Base-by-base conservation (phyloP, 2,329 filamentous ascomycete species). In the Furcasterigmium furcatum region DNA sequence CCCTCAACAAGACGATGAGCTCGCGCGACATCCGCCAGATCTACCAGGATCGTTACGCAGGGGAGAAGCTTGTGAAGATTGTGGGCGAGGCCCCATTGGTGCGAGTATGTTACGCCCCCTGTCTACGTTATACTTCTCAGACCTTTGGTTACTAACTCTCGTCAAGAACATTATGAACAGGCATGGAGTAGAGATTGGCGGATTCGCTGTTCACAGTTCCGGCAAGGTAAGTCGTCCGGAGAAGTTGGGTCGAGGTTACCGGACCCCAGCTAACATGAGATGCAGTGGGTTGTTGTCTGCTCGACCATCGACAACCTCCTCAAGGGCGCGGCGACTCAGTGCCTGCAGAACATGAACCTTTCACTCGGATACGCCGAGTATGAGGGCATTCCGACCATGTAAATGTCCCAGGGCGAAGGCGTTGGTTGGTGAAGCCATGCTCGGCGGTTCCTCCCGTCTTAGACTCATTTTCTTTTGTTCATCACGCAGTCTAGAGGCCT, bases 21-120 rank as follows among this genome's bases (percentile, higher is more conserved):
- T 91, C 88, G 35, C 86, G 94, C 43, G 91, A 97, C 63, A 90
- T 99, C 56, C 84, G 94, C 51, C 89, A 96, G 61, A 74, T 97
- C 47, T 99, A 95, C 76, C 92, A 97, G 69, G 92, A 97, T 58
- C 82, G 92, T 20, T 99, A 96, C 61, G 92, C 92, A 6, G 91
- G 91, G 42, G 94, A 97, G 78, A 92, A 91, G 71, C 83, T 99
- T 14, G 85, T 99, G 63, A 96, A 94, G 77, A 82, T 97, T 18
- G 80, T 88, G 5, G 92, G 92, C 44, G 92, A 97, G 66, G 80
- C 88, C 1, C 94, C 92, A 4, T 72, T 84, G 10, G 24, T 27
- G 24, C 7, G 24, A 12, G n/a, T n/a, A n/a, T n/a, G n/a, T n/a
- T n/a, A n/a, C n/a, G n/a, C n/a, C 25, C 24, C 24, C 7, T 27